Conservation (phyloP, 139 green algal genomes). For the Zygnema circumcarinatum region DNA sequence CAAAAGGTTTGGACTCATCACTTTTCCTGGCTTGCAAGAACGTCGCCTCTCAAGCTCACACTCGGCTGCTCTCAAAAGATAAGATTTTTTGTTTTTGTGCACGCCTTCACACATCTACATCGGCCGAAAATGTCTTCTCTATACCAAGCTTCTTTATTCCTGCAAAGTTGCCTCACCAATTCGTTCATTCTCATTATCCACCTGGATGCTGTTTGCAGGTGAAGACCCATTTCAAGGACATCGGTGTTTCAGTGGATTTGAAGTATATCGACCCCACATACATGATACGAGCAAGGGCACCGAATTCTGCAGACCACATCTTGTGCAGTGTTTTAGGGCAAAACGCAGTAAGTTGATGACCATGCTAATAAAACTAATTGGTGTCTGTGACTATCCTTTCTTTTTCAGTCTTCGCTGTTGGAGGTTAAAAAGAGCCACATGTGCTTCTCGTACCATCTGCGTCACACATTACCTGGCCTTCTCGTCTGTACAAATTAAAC, state of each 20-base stretch:
- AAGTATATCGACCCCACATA: constrained; percentile 91
- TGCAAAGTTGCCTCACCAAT: not conserved
- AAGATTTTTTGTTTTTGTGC: not conserved
- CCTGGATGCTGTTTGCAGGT: constrained; percentile 70
- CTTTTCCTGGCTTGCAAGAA: no score
- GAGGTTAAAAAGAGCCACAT: no score
- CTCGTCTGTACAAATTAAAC: no score
- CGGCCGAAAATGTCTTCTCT: constrained; percentile 1
- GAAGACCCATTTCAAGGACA: constrained; percentile 71
- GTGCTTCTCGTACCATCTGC: no score
- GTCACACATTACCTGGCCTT: no score
- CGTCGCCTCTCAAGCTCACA: no score
- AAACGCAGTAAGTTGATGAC: constrained; percentile 81
- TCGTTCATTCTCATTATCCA: no score
- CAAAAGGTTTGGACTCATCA: constrained; percentile 27
- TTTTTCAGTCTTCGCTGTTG: no score
- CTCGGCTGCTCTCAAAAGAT: not conserved
- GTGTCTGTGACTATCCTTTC: no score
- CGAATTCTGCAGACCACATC: constrained; percentile 82
- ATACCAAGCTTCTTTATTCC: not conserved
- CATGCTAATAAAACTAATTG: no score
- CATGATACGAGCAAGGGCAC: constrained; percentile 89
- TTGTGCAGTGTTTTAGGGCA: constrained; percentile 87
- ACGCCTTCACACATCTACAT: no score
- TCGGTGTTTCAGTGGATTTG: constrained; percentile 61